These are phyloP conservation scores for Nigrospora sphaerica DNA, from an alignment of 2,329 filamentous ascomycete genomes.

Conservation along the genomic window DNA sequence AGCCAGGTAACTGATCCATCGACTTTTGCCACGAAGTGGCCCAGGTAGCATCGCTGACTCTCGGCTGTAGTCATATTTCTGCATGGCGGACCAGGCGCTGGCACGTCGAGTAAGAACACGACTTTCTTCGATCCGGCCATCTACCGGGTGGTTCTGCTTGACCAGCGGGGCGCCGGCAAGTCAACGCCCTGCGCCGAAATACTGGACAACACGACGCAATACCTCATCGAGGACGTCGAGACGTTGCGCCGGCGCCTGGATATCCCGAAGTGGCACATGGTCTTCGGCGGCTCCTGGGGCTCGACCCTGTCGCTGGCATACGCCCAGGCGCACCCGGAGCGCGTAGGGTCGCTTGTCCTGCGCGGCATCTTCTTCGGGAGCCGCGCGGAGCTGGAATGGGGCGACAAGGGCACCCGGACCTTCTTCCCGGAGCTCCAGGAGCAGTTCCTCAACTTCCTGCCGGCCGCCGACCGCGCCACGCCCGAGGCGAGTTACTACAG, in stretches of 20 bases:
- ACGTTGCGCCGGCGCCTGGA: constrained; percentile 27
- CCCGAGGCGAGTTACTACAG: constrained; percentile 20
- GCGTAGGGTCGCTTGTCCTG: constrained; percentile 27
- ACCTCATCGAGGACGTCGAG: constrained; percentile 33
- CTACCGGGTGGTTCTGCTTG: constrained; percentile 35
- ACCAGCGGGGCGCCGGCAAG: constrained; percentile 35
- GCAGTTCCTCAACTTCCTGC: constrained; percentile 21
- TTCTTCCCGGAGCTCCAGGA: constrained; percentile 26
- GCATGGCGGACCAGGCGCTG: constrained; percentile 30
- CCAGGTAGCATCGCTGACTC: neutral
- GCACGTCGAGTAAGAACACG: constrained; percentile 21
- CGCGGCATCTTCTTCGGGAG: constrained; percentile 33
- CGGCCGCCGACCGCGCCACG: constrained; percentile 17
- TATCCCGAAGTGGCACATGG: constrained; percentile 31
- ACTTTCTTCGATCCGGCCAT: constrained; percentile 31
- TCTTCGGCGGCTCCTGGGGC: constrained; percentile 39
- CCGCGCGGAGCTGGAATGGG: constrained; percentile 23
- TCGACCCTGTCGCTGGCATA: constrained; percentile 34
- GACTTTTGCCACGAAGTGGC: neutral
- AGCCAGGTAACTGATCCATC: constrained; percentile 19
- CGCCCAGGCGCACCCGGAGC: constrained; percentile 28
- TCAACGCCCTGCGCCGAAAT: constrained; percentile 29
- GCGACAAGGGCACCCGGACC: constrained; percentile 11
- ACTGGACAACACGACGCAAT: constrained; percentile 33
- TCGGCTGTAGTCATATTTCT: constrained; percentile 14